Evolutionary conservation across 495 filamentous ascomycete genomes (phyloP).

Genomic region (Antarctomyces pellizariae): DNA sequence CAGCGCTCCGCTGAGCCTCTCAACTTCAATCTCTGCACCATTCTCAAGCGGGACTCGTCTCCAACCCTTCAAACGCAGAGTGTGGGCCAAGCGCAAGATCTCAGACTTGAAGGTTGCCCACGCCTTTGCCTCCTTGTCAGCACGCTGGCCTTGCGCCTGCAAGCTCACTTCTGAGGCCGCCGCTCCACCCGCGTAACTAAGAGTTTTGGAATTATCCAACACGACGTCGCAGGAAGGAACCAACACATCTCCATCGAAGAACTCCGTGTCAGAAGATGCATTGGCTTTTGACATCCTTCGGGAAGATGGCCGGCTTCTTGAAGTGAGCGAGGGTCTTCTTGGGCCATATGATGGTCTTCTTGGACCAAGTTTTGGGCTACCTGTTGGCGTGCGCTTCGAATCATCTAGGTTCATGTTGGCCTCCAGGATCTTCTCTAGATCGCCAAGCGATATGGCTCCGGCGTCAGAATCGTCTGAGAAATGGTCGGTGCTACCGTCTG

Average conservation of each 20-base stretch:
- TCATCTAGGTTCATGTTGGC: conserved; percentile 27
- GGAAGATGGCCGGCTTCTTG: conserved; percentile 6
- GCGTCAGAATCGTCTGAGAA: conserved; percentile 28
- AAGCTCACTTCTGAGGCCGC: conserved; percentile 19
- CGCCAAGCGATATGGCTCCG: conserved; percentile 37
- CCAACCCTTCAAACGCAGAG: conserved; percentile 75
- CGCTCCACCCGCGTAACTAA: conserved; percentile 44
- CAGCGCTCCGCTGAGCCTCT: conserved; percentile 74
- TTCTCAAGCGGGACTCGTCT: conserved; percentile 53
- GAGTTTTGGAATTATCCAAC: conserved; percentile 72
- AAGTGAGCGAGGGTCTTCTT: conserved; percentile 3
- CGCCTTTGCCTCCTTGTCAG: conserved; percentile 41
- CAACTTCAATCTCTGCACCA: conserved; percentile 48
- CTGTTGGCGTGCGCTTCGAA: conserved; percentile 11
- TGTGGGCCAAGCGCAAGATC: conserved; percentile 74
- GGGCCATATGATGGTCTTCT: conserved; percentile 13
- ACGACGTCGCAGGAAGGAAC: conserved; percentile 58
- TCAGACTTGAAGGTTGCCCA: conserved; percentile 75
- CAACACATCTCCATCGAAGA: conserved; percentile 40
- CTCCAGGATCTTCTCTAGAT: conserved; percentile 45
- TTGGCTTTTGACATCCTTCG: conserved; percentile 6
- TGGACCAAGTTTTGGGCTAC: conserved; percentile 14
- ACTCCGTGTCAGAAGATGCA: conserved; percentile 61
- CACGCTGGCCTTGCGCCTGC: conserved; percentile 15
- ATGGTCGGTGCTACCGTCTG: conserved; percentile 11